A percentile compares a stretch with the other conserved stretches of the same genome.
Evolutionary conservation across 352 stramenopile species (phyloP).

Genomic region (Phytophthora pluvialis): DNA sequence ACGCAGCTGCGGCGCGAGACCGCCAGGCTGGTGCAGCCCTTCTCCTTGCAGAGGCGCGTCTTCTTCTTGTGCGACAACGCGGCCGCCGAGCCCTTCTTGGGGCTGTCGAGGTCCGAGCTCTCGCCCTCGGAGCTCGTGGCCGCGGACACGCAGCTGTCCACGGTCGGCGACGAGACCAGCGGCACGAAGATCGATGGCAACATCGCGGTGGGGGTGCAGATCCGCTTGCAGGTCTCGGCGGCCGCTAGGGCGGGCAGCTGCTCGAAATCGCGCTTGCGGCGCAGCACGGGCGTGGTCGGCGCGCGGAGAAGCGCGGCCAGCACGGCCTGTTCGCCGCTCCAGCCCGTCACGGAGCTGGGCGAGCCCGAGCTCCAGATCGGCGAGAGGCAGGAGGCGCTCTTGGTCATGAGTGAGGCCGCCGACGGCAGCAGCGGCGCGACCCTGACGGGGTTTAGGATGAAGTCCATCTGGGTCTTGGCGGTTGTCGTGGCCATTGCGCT

Average conservation of each 20-base stretch:
- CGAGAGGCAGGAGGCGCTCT: neutral
- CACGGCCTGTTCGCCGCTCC: conserved; percentile 32
- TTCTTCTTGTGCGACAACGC: conserved; percentile 44
- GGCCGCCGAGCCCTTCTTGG: conserved; percentile 18
- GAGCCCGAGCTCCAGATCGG: conserved; percentile 23
- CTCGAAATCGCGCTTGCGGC: conserved; percentile 21
- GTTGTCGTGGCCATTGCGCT: conserved; percentile 22
- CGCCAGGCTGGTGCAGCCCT: conserved; percentile 68
- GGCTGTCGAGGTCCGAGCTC: conserved; percentile 39
- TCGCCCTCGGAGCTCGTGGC: conserved; percentile 39
- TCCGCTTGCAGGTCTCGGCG: conserved; percentile 24
- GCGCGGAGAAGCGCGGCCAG: conserved; percentile 23
- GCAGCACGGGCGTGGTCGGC: conserved; percentile 5
- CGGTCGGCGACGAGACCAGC: conserved; percentile 20
- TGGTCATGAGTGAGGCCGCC: conserved; percentile 5
- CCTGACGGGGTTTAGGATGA: conserved; percentile 26
- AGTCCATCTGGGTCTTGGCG: conserved; percentile 38
- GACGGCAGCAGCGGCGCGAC: conserved; percentile 10
- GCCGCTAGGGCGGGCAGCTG: conserved; percentile 1
- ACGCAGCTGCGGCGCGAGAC: conserved; percentile 66
- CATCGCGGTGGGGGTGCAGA: neutral
- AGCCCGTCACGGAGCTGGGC: conserved; percentile 37
- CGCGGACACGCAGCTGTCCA: conserved; percentile 20
- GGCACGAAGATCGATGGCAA: conserved; percentile 34
- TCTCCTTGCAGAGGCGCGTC: conserved; percentile 65